Conservation (phyloP, 768 basidiomycete genomes). For the Jaapia argillacea region DNA sequence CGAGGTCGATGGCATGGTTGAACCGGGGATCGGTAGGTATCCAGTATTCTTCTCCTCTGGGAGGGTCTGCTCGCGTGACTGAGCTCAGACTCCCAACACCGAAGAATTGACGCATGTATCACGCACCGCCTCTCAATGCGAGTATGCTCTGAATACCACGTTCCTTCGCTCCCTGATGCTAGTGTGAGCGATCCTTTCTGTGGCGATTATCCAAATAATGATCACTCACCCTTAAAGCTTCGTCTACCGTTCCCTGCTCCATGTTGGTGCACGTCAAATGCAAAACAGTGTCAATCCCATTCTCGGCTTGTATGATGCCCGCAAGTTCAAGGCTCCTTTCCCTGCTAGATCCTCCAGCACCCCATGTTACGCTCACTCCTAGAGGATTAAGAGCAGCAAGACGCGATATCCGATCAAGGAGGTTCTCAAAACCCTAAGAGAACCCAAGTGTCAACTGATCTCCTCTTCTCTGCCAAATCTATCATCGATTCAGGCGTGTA, state of each 20-base stretch:
- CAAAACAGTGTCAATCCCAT: slow-evolving; percentile 79
- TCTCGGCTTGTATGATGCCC: slow-evolving; percentile 57
- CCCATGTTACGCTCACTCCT: slow-evolving; percentile 94
- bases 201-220: background rate
- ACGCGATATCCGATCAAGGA: slow-evolving; percentile 79
- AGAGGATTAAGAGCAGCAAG: slow-evolving; percentile 69
- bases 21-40: slow-evolving; percentile 79
- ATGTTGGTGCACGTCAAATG: slow-evolving; percentile 98
- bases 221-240: slow-evolving; percentile 62
- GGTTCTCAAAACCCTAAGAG: slow-evolving; percentile 80
- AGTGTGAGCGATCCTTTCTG: background rate
- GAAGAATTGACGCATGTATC: background rate
- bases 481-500: no score
- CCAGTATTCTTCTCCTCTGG: slow-evolving; percentile 91
- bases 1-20: slow-evolving; percentile 80
- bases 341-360: slow-evolving; percentile 88
- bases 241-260: slow-evolving; percentile 79
- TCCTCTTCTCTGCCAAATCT: no score
- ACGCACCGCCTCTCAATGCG: slow-evolving; percentile 81
- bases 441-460: no score
- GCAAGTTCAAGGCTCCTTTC: slow-evolving; percentile 86
- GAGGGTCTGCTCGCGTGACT: slow-evolving; percentile 55
- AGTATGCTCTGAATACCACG: slow-evolving; percentile 83
- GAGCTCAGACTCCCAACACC: slow-evolving; percentile 1
- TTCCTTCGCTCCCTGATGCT: slow-evolving; percentile 60